Base-by-base conservation (phyloP, 345 rosid genomes). In the Carallia brachiata region DNA sequence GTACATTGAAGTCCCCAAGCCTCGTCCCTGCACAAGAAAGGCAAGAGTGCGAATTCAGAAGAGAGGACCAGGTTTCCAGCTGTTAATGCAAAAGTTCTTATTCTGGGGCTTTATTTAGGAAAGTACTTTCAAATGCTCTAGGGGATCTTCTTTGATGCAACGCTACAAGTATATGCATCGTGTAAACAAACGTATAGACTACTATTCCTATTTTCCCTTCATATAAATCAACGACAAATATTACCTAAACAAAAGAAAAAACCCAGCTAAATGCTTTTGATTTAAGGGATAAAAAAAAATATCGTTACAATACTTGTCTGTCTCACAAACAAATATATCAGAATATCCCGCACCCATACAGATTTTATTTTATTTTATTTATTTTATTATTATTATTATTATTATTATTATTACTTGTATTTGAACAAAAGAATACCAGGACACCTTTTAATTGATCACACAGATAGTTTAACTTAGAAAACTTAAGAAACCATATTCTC, bases 1-100 rank as follows among this genome's bases (percentile, higher is more conserved):
- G 58, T 84, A 93, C 96, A 90, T 83, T 12, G 96, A 88, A 69
- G 80, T 79, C 62, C 87, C 88, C 0, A 80, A 75, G 63, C 87
- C 80, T 60, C 78, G 80, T 68, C 93, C 91, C 98, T 89, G 88
- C 82, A 76, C 36, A 34, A 75, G 62, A 61, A 62, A 23, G 66
- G 50, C 50, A 44, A 44, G 57, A 23, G 58, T 7, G 65, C 72
- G 40, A 57, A n/a, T 63, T 62, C 63, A 63, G 40, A 54, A 62
- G 4, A 27, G 16, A 5, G 15, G 15, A 3, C 31, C 23, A 27
- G 16, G 31, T 56, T 23, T 27, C 15, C 60, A 9, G 32, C 15
- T 7, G 27, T 23, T 55, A 15, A 55, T 8, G 59, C 27, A 3
- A 55, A 55, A 28, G 7, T 55, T 55, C 15, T n/a, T 55, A 19